Evolutionary conservation across 2,329 filamentous ascomycete species (phyloP), one percentile per base, ranked within the genome.

Genomic region (Chaetomium sp.): DNA sequence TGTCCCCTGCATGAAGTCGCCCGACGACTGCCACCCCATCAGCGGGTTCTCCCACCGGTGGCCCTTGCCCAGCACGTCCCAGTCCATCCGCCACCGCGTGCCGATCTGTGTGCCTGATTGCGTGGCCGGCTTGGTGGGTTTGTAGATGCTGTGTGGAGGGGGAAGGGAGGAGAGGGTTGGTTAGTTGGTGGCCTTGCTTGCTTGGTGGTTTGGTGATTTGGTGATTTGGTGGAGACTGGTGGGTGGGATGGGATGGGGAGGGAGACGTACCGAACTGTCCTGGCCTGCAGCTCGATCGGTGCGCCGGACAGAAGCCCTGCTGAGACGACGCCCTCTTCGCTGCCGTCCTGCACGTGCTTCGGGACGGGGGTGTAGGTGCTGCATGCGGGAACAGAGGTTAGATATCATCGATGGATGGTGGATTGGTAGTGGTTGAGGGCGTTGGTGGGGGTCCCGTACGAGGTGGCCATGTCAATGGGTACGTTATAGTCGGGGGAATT

Each of bases 21-120:
- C 94, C 21, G 93, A 96, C 27, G 94, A 98, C 77, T 97, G 93
- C 96, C 96, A 99, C 67, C 95, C 95, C 87, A 99, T 99, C 77
- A 99, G 80, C 55, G 90, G 92, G 80, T 99, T 99, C 83, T 99
- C 95, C 96, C 95, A 99, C 72, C 95, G 87, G 79, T 97, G 92
- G 67, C 95, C 95, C 82, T 96, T 97, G 72, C 84, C 80, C 35
- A 98, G 84, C 57, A 96, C 87, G 77, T 99, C 95, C 95, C 95
- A 99, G 78, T 99, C 95, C 93, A 99, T 96, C 58, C 93, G 90
- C 95, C 95, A 99, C 74, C 90, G 86, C 75, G 91, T 87, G 63
- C 86, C 82, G 75, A 91, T 88, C 90, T 92, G 97, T 72, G 87
- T 86, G 69, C 95, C 94, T 38, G 94, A 98, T 80, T 99, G 95